Conservation (phyloP, 129 eudicot genomes). For the Scalesia atractyloides region DNA sequence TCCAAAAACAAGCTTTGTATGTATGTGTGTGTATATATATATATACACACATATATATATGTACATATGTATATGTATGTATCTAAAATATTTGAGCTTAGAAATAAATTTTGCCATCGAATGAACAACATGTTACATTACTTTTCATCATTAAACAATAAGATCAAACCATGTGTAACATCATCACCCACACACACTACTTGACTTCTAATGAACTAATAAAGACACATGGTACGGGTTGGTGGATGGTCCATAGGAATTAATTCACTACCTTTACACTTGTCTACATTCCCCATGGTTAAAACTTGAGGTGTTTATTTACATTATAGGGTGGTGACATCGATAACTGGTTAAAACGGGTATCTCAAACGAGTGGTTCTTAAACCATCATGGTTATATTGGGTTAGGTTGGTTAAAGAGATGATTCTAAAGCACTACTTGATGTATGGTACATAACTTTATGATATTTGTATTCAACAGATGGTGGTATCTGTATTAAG, state of each 20-base stretch:
- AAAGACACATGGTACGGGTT: conserved; percentile 27
- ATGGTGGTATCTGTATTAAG: conserved; percentile 66
- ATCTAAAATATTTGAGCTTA: background rate
- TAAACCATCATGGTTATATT: too few relatives aligned
- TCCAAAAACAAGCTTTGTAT: conserved; percentile 22
- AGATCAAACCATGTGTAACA: conserved; percentile 30
- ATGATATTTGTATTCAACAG: conserved; percentile 32
- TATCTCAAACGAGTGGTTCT: background rate
- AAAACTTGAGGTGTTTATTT: conserved; percentile 11
- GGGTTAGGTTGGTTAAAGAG: too few relatives aligned
- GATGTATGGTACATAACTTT: background rate
- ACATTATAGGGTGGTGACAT: background rate
- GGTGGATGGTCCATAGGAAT: conserved; percentile 30
- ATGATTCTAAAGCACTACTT: too few relatives aligned
- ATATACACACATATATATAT: background rate
- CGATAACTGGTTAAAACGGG: too few relatives aligned
- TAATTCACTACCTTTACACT: conserved; percentile 17
- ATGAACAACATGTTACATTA: conserved; percentile 36
- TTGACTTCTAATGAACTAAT: conserved; percentile 10
- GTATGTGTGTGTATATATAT: conserved; percentile 13
- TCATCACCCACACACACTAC: conserved; percentile 7
- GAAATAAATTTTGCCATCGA: conserved; percentile 17
- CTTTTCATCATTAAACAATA: conserved; percentile 30
- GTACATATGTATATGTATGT: too few relatives aligned
- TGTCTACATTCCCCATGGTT: conserved; percentile 19